Base-by-base conservation (phyloP, 73 alveolate species). In the Urostyla sp. region DNA sequence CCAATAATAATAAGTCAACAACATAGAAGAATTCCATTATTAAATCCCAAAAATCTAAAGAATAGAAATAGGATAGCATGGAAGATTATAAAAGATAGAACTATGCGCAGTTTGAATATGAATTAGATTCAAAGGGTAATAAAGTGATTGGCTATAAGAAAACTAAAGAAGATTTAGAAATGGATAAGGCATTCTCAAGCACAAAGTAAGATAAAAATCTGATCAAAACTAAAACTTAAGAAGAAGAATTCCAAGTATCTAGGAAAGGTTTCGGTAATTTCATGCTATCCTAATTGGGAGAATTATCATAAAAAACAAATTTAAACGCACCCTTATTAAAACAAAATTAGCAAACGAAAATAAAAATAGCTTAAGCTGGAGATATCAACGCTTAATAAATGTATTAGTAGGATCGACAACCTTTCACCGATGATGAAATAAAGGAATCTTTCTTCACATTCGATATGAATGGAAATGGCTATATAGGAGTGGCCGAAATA, bases 391-490 rank as follows among this genome's bases (percentile, higher is more conserved):
- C 49, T 21, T 30, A 50, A 13, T 30, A 26, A 40, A 56, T 55
- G 69, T 80, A 67, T 0, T 59, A 31, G 3, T 35, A 55, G 3
- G 90, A 85, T 24, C 50, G 77, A 51, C 80, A 86, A 56, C 94
- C 94, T 2, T 92, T 90, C 59, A 72, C 94, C 1, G 94, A 85
- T 46, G 87, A 76, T 31, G 96, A 92, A 53, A 90, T 90, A 69
- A 67, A 74, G 38, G 96, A 92, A 51, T 94, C 98, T 8, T 92
- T 92, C 57, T 55, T 69, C 36, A 73, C 94, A 7, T 92, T 92
- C 66, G 98, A 92, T 57, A 35, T 90, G 82, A 91, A 90, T 79
- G 91, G 86, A 1, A 92, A 94, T 67, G 96, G 97, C 20, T 87
- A 61, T 32, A 85, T 95, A 27, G 90, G 93, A 24, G 95, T 85